Base-by-base conservation (phyloP, 148 eudicot species). In the Pouteria glomerata region DNA sequence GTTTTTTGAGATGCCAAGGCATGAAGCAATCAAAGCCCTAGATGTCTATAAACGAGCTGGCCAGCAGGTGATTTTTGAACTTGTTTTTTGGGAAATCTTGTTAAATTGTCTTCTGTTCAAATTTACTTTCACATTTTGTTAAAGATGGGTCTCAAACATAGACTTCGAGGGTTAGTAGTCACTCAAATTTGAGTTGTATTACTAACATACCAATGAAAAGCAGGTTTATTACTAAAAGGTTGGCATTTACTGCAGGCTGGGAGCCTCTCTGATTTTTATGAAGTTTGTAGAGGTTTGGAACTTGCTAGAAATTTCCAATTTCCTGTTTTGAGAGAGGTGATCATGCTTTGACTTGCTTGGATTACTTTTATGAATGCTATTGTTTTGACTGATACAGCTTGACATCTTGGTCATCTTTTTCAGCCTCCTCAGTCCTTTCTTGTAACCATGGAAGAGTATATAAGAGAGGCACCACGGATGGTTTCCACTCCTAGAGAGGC, bases 1-100 rank as follows among this genome's bases (percentile, higher is more conserved):
- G 99, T 95, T 95, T 83, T 95, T 95, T 81, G 99, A 95, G 82
- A 92, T 95, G 99, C 94, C 99, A 73, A 89, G 96, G 73, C 97
- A 95, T 75, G 99, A 95, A 83, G 99, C 99, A 42, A 81, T 88
- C 13, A 95, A 88, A 78, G 96, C 99, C 51, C 87, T 95, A 52
- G 97, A 92, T 79, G 78, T 95, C 8, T 95, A 95, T 74, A 88
- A 85, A 84, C 80, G 96, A 78, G 99, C 97, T 76, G 94, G 99
- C 37, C 97, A 88, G 79, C 99, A 95, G 97, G 99, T 95, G 68
- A 66, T 63, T n/a, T 69, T 48, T 70, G 42, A 39, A 27, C 19
- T 58, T 1, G 19, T 29, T 41, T 39, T 30, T 55, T 14, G 1
- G 24, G 14, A 0, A 66, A 44, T 29, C 12, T 6, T 65, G 3